Base-by-base conservation (phyloP, 805 yeast genomes). In the Yamadazyma tumulicola region DNA sequence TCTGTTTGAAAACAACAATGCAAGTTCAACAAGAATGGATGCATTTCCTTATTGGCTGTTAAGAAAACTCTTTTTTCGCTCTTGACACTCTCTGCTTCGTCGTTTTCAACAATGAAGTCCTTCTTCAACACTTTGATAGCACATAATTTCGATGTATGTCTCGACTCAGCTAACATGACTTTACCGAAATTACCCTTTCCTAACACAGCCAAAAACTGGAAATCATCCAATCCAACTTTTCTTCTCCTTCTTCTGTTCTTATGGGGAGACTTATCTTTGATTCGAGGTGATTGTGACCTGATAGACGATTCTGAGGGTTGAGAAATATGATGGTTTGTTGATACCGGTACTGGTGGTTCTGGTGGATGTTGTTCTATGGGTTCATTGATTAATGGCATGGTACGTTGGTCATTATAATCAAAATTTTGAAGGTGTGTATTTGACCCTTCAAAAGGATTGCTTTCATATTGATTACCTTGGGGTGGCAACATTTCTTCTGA, bases 161-260 rank as follows among this genome's bases (percentile, higher is more conserved):
- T 81, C 11, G 96, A 85, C 62, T 91, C 96, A 1, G 97, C 97
- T 47, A 93, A 74, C 89, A 93, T 86, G 37, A 93, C 98, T 56
- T 93, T 93, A 62, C 99, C 99, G 58, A 93, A 93, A 59, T 93
- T 93, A 64, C 99, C 99, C 57, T 89, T 93, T 50, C 99, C 99
- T 39, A 93, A 72, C 7, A 93, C 98, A 7, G 97, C 95, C 47
- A 93, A 64, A 53, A 93, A 84, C 48, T 86, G 83, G 72, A 93
- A 93, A 61, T 93, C 97, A 57, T 93, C 97, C 38, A 93, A 72
- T 0, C 98, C 97, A 37, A 89, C 78, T 58, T 80, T 82, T 51
- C 83, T 77, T 47, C 86, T 78, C 48, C 64, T 64, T 34, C 57
- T 57, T 39, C 49, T 60, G 12, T 51, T 43, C 38, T 52, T 60